Evolutionary conservation across 495 filamentous ascomycete species (phyloP), one percentile per base, ranked within the genome.

Genomic region (Staphylotrichum tortipilum): DNA sequence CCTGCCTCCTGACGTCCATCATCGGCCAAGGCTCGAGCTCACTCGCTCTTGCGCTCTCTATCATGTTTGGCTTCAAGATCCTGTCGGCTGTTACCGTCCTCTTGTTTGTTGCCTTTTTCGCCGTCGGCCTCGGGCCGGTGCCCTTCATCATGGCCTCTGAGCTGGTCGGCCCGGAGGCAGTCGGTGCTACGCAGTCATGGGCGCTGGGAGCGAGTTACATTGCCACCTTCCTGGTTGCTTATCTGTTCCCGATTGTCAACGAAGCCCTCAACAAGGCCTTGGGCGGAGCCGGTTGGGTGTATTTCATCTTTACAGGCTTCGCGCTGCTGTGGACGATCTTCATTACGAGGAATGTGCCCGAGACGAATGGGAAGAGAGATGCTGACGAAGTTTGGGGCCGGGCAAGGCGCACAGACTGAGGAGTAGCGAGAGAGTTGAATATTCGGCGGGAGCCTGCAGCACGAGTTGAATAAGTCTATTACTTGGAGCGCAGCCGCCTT

Each of bases 111-210:
- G 77, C 82, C 15, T 84, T 82, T 57, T 98, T 97, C 55, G 91
- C 85, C 3, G 72, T 94, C n/a, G 92, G 92, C 1, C 73, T 98
- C 0, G 92, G 92, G 0, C 94, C 92, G 0, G 83, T 98, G 3
- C 92, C 92, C 0, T 98, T 97, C 70, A 91, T 96, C 57, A 76
- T 98, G 28, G 82, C 89, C 1, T 85, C 84, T 3, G 90, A 95
- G 67, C 78, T 95, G 3, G 94, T 96, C 4, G 85, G 82, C 0
- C 81, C 86, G 3, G 86, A 91, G 56, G 90, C 91, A 0, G 88
- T 95, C 1, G 91, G 89, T 0, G 88, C 90, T 0, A 83, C 86
- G 4, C 92, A 98, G 65, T 84, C 79, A 29, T 87, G 85, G 71
- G 87, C 84, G 0, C 66, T 97, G 29, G 86, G 83, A 0, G 85